phyloP scores from a whole-genome alignment of 2,329 filamentous ascomycete genomes.

The Fusarium penzigii region DNA sequence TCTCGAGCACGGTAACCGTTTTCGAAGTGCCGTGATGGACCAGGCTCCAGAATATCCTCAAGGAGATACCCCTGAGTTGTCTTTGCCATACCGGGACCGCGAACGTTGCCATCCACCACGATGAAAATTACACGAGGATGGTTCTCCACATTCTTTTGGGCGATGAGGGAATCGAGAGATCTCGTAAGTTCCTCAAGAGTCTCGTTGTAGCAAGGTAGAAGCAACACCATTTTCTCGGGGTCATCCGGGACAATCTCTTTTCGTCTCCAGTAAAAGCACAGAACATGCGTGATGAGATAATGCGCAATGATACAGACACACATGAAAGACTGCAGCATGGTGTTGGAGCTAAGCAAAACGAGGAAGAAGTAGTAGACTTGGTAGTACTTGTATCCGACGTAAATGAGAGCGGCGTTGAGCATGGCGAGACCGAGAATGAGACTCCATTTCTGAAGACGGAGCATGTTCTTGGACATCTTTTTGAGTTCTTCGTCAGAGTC shows the following conservation, averaged over 20 bases:
- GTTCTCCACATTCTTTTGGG: slow-evolving; percentile 43
- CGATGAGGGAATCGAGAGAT: slow-evolving; percentile 48
- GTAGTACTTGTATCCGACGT: slow-evolving; percentile 38
- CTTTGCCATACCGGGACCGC: slow-evolving; percentile 48
- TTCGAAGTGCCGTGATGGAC: slow-evolving; percentile 36
- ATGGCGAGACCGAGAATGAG: slow-evolving; percentile 37
- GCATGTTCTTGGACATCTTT: slow-evolving; percentile 38
- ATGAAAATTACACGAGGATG: slow-evolving; percentile 48
- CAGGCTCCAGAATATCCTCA: slow-evolving; percentile 45
- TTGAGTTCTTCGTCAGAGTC: slow-evolving; percentile 42
- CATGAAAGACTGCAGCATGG: slow-evolving; percentile 44
- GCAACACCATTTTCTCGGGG: slow-evolving; percentile 45
- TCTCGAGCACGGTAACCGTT: slow-evolving; percentile 49
- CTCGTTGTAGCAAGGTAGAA: slow-evolving; percentile 53
- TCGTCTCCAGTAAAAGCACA: slow-evolving; percentile 32
- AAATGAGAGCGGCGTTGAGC: slow-evolving; percentile 40
- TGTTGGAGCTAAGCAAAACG: slow-evolving; percentile 47
- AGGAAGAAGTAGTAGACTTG: slow-evolving; percentile 47
- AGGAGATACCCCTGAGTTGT: slow-evolving; percentile 49
- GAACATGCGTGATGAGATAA: slow-evolving; percentile 31
- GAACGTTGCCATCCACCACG: slow-evolving; percentile 49
- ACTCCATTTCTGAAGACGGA: slow-evolving; percentile 41
- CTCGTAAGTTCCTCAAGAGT: slow-evolving; percentile 43
- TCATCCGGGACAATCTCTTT: slow-evolving; percentile 38
- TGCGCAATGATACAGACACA: slow-evolving; percentile 39